These are phyloP conservation scores for Blastobotrys robertii DNA, from an alignment of 805 yeast species.

Conservation along the genomic window DNA sequence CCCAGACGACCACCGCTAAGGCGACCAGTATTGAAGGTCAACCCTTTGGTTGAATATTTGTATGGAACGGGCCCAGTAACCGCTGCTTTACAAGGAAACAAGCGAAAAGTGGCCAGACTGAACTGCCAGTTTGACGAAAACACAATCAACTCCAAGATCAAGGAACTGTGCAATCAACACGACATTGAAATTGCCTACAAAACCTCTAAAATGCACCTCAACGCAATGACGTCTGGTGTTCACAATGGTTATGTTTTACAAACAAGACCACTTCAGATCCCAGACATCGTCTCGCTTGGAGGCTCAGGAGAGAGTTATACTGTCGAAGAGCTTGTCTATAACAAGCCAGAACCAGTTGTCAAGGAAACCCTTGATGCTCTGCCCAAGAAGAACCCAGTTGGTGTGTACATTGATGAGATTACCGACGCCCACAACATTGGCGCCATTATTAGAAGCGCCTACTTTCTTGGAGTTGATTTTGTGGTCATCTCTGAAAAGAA, in stretches of 20 bases:
- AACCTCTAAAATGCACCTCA: slow-evolving; percentile 40
- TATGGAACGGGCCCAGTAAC: slow-evolving; percentile 69
- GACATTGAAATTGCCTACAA: slow-evolving; percentile 32
- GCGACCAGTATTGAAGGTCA: neutral
- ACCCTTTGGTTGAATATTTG: slow-evolving; percentile 46
- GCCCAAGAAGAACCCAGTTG: slow-evolving; percentile 42
- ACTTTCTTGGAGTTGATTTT: slow-evolving; percentile 75
- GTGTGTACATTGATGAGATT: slow-evolving; percentile 65
- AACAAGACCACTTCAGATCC: slow-evolving; percentile 41
- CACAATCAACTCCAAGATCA: slow-evolving; percentile 33
- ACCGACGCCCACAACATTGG: slow-evolving; percentile 86
- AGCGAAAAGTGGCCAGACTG: slow-evolving; percentile 34
- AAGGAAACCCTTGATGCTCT: neutral
- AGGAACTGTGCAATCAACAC: slow-evolving; percentile 36
- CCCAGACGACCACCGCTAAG: neutral
- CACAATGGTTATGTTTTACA: slow-evolving; percentile 76
- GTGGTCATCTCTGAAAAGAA: slow-evolving; percentile 58
- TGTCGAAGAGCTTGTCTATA: neutral
- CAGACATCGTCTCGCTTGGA: slow-evolving; percentile 28
- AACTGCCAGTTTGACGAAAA: slow-evolving; percentile 35
- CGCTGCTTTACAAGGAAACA: slow-evolving; percentile 53
- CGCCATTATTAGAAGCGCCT: slow-evolving; percentile 70
- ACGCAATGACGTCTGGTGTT: slow-evolving; percentile 55
- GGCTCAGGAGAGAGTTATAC: slow-evolving; percentile 2
- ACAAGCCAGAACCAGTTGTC: neutral